Evolutionary conservation across 805 yeast species (phyloP).

Genomic region (Wickerhamomyces subpelliculosus): DNA sequence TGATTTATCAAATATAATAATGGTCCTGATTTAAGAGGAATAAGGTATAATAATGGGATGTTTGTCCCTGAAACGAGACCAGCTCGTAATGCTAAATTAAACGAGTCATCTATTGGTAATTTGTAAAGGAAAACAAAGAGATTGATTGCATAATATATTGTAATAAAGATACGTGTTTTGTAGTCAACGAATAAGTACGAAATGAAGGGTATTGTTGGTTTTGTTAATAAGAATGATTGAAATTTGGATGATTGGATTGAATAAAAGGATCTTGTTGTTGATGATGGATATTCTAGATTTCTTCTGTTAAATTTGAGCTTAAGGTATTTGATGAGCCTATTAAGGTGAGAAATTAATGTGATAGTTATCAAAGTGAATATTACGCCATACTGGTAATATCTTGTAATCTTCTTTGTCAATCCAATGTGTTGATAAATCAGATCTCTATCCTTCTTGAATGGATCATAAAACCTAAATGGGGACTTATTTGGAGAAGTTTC

Average conservation of each 20-base stretch:
- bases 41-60: constrained; percentile 19
- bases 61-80: constrained; percentile 21
- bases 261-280: too few relatives aligned
- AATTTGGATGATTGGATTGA: background rate
- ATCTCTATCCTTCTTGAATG: constrained; percentile 15
- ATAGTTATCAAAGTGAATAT: constrained; percentile 4
- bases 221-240: background rate
- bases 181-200: constrained; percentile 11
- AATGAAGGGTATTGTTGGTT: constrained; percentile 4
- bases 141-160: constrained; percentile 10
- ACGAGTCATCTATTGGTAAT: constrained; percentile 17
- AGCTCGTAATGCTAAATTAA: constrained; percentile 18
- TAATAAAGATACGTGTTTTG: constrained; percentile 8
- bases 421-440: constrained; percentile 15
- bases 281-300: too few relatives aligned
- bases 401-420: constrained; percentile 14
- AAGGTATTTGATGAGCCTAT: background rate
- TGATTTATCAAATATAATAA: constrained; percentile 10
- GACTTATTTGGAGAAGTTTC: background rate
- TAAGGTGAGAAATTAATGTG: background rate
- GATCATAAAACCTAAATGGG: constrained; percentile 16
- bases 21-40: constrained; percentile 21
- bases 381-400: constrained; percentile 12
- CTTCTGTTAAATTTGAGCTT: background rate
- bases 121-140: constrained; percentile 7